Conservation (phyloP, 345 rosid species). For the Lumnitzera racemosa region DNA sequence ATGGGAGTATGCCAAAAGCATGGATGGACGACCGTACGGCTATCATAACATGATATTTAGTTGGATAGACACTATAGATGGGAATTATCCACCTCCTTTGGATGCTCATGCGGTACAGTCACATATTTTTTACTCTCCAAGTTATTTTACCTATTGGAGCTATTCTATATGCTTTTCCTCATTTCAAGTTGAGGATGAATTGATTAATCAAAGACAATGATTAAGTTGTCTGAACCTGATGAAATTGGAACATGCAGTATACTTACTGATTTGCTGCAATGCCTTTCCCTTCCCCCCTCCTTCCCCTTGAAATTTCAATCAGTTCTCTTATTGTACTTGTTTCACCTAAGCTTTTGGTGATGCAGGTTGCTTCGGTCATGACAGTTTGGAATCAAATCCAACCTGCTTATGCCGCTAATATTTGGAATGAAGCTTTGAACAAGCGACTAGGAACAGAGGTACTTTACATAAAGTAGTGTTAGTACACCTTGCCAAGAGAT, state of each 20-base stretch:
- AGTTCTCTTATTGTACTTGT: not conserved
- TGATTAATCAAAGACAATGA: not conserved
- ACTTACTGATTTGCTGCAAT: no score
- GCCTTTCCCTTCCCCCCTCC: no score
- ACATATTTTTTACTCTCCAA: not conserved
- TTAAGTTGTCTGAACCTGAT: no score
- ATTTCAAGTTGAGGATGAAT: not conserved
- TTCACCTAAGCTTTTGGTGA: not conserved
- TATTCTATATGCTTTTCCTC: not conserved
- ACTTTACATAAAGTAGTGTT: constrained; percentile 1
- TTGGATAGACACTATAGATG: constrained; percentile 88
- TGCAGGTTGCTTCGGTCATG: constrained; percentile 95
- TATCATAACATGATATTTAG: constrained; percentile 98
- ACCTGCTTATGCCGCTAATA: constrained; percentile 87
- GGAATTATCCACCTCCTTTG: constrained; percentile 93
- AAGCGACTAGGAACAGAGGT: constrained; percentile 92
- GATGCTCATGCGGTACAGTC: constrained; percentile 77
- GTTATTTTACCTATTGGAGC: not conserved
- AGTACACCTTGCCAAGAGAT: not conserved
- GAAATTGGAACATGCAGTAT: no score
- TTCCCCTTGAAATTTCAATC: no score
- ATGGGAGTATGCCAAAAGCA: constrained; percentile 91
- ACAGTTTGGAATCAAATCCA: constrained; percentile 87
- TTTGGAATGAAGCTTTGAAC: constrained; percentile 96
- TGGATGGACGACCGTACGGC: constrained; percentile 88